Evolutionary conservation across 371 early-diverging fungal genomes (phyloP), one percentile per base, ranked within the genome.

Genomic region (Syncephalastrum racemosum): DNA sequence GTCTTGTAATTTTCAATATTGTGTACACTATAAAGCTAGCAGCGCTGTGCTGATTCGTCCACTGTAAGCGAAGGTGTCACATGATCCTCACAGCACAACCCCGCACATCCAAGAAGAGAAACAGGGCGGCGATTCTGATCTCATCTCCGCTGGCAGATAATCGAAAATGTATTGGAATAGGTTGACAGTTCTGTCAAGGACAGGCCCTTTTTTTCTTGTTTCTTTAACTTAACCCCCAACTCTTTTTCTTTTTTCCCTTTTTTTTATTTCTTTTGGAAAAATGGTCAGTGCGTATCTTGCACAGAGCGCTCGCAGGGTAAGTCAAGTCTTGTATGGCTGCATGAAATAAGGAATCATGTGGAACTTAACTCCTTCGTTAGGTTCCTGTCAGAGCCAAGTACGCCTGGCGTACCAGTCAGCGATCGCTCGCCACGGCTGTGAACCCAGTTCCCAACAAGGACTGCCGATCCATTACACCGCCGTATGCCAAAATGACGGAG

Each of bases 391-490:
- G 24, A 43, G 36, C 36, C 36, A 31, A 31, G 10, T 42, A 46
- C 42, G 53, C 48, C 46, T 40, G 27, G 14, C 50, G 45, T 31
- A 48, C 60, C 14, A 15, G 20, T 8, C 13, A 4, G n/a, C 27
- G 36, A 18, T 46, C 44, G 39, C 41, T 56, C 31, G 46, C 44
- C 36, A 57, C 77, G 16, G 63, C 68, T 19, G 56, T 68, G 20
- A 79, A 74, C 48, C 76, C 80, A 23, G 65, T 79, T 14, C 63
- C 64, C 18, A 69, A 71, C 58, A 78, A 77, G 65, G 70, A 84
- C 58, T 84, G 82, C 48, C 67, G 75, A 12, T 69, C 77, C 20
- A 84, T 84, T 49, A 82, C 79, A 16, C 86, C 86, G 31, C 82
- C 84, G 22, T 86, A 84, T 59, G 69, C 73, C 22, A 84, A 83